A percentile compares a stretch with the other conserved stretches of the same genome.
Conservation (phyloP, 345 rosid species). For the Citrus maxima region DNA sequence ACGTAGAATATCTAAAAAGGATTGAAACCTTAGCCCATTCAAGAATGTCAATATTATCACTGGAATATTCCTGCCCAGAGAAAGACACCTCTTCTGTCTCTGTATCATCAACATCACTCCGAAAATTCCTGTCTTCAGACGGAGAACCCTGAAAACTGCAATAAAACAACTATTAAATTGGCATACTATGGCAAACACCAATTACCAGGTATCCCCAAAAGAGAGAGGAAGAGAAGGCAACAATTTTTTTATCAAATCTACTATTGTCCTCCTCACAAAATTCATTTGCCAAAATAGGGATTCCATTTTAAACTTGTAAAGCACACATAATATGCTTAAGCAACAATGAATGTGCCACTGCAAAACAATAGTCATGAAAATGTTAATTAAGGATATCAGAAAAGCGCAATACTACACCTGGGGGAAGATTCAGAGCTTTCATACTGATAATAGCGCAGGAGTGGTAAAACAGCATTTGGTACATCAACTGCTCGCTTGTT, state of each 20-base stretch:
- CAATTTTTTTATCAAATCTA: neutral
- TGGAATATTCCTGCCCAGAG: conserved; percentile 83
- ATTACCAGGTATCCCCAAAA: neutral
- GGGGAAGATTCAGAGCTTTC: conserved; percentile 81
- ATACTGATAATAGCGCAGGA: conserved; percentile 57
- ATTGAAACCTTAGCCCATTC: conserved; percentile 89
- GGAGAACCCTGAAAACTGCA: conserved; percentile 83
- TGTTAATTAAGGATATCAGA: neutral
- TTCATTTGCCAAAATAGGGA: neutral
- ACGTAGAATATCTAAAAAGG: conserved; percentile 8
- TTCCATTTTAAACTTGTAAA: neutral
- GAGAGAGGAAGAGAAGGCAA: neutral
- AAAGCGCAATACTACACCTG: conserved; percentile 47
- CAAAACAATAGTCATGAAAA: neutral
- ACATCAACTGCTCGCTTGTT: conserved; percentile 50
- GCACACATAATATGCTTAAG: neutral
- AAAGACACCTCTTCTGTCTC: conserved; percentile 81
- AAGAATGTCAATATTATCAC: conserved; percentile 65
- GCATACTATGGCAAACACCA: neutral
- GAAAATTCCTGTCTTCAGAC: conserved; percentile 56
- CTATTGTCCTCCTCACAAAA: neutral
- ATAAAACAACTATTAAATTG: conserved; percentile 3
- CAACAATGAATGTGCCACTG: neutral
- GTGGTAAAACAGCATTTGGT: conserved; percentile 57
- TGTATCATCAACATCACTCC: conserved; percentile 64